Conservation (phyloP, 148 eudicot species). For the Heliamphora exappendiculata region DNA sequence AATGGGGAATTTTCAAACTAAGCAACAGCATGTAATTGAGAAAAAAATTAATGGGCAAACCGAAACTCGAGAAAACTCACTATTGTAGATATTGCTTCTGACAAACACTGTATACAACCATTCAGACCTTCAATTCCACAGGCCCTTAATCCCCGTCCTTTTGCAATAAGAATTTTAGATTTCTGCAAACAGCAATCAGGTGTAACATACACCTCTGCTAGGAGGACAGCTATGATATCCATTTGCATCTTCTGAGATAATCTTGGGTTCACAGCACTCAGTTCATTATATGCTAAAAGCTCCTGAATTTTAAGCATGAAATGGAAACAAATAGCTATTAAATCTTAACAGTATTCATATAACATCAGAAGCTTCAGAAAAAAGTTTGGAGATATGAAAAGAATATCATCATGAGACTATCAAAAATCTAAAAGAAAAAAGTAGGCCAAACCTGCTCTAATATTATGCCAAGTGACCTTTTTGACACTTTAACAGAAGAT, state of each 20-base stretch:
- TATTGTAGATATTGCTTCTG: constrained; percentile 61
- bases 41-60: background rate
- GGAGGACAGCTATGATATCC: constrained; percentile 47
- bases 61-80: constrained; percentile 33
- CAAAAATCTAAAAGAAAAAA: background rate
- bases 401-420: background rate
- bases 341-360: background rate
- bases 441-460: constrained; percentile 64
- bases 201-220: constrained; percentile 44
- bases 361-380: background rate
- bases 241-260: constrained; percentile 59
- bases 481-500: constrained; percentile 36
- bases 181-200: constrained; percentile 37
- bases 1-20: background rate
- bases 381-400: background rate
- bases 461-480: constrained; percentile 36
- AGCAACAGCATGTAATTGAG: background rate
- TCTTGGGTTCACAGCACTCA: constrained; percentile 36
- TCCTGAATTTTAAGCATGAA: constrained; percentile 44
- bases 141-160: constrained; percentile 54
- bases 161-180: constrained; percentile 43
- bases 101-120: constrained; percentile 49
- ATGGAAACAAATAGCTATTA: constrained; percentile 4
- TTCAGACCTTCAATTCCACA: constrained; percentile 39
- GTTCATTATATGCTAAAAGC: constrained; percentile 54